phyloP scores from a whole-genome alignment of 1,139 yeast species.

The Yamadazyma sp. region DNA sequence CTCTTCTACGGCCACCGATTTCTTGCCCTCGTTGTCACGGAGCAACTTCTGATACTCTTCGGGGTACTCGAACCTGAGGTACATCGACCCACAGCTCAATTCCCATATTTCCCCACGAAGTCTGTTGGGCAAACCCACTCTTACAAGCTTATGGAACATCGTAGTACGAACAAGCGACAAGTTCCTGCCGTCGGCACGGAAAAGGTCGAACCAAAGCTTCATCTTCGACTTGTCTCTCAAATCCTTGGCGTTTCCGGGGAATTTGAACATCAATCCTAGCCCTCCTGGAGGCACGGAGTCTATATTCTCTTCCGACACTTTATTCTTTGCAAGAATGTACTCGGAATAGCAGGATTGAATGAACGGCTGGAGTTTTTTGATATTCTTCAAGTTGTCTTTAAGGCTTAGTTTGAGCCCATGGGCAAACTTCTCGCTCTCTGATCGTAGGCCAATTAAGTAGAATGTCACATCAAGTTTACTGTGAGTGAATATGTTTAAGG shows the following conservation, averaged over 20 bases:
- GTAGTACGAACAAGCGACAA: slow-evolving; percentile 73
- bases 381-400: slow-evolving; percentile 61
- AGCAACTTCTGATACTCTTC: slow-evolving; percentile 61
- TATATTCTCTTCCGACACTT: slow-evolving; percentile 43
- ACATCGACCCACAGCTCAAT: slow-evolving; percentile 83
- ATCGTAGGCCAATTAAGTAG: slow-evolving; percentile 75
- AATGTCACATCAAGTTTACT: slow-evolving; percentile 64
- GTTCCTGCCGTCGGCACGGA: slow-evolving; percentile 81
- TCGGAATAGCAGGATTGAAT: slow-evolving; percentile 81
- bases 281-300: slow-evolving; percentile 77
- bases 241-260: slow-evolving; percentile 85
- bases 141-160: slow-evolving; percentile 74
- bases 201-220: slow-evolving; percentile 92
- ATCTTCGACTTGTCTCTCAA: slow-evolving; percentile 81
- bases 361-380: slow-evolving; percentile 65
- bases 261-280: slow-evolving; percentile 75
- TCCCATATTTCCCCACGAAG: slow-evolving; percentile 98
- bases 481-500: slow-evolving; percentile 68
- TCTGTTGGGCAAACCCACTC: slow-evolving; percentile 91
- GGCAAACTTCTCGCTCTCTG: slow-evolving; percentile 81
- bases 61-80: slow-evolving; percentile 61
- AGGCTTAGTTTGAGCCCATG: slow-evolving; percentile 61
- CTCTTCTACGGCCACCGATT: slow-evolving; percentile 87
- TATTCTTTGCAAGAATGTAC: slow-evolving; percentile 67
- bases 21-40: slow-evolving; percentile 58